A percentile compares a stretch with the other conserved stretches of the same genome.
Evolutionary conservation across 179 eudicot genomes (phyloP).

Genomic region (Camellia oleifera): DNA sequence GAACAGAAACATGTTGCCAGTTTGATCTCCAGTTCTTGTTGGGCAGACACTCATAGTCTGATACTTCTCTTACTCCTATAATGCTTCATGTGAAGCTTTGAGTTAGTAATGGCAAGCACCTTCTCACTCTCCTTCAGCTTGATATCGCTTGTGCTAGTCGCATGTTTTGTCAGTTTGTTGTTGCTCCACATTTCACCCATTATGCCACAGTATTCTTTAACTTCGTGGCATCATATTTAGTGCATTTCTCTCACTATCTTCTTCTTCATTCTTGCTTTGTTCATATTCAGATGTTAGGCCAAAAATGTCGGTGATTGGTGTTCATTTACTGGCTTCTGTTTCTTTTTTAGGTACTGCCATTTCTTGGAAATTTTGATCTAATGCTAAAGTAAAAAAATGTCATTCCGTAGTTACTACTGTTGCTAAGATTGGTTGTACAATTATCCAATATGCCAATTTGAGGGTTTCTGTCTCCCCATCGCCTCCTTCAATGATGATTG

Average conservation of each 20-base stretch:
- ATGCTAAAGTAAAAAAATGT: no score
- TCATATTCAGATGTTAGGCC: background rate
- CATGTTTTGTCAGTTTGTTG: no score
- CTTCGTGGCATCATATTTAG: no score
- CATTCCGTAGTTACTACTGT: no score
- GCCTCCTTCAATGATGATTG: background rate
- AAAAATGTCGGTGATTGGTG: background rate
- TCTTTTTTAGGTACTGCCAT: background rate
- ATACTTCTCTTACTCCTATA: background rate
- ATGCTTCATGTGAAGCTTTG: background rate
- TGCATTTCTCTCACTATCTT: background rate
- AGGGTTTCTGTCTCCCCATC: constrained; percentile 5
- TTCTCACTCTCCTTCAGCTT: no score
- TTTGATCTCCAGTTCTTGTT: background rate
- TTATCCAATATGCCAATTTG: background rate
- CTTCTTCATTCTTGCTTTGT: background rate
- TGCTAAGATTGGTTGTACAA: no score
- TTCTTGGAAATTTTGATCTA: no score
- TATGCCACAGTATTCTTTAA: no score
- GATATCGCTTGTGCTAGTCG: no score
- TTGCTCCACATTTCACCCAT: no score
- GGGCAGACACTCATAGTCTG: background rate
- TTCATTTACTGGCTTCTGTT: background rate
- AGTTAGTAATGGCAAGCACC: background rate
- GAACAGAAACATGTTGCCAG: background rate